Evolutionary conservation across 73 alveolate species (phyloP).

Genomic region (Tetrahymena thermophila): DNA sequence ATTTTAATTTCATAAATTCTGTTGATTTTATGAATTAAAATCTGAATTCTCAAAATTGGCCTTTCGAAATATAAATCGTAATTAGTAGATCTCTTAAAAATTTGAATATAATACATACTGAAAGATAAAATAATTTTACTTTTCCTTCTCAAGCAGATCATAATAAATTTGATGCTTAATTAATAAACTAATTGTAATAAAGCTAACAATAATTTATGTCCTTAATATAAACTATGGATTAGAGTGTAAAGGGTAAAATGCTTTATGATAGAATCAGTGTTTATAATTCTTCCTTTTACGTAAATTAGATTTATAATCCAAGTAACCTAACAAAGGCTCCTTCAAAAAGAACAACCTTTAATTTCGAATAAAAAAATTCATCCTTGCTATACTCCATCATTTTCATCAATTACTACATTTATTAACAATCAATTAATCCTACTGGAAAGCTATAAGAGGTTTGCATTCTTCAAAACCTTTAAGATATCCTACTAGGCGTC

Average conservation of each 20-base stretch:
- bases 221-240: not conserved
- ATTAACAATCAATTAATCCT: not conserved
- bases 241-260: not conserved
- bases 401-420: not conserved
- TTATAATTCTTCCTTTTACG: too few relatives aligned
- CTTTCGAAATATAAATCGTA: not conserved
- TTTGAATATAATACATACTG: not conserved
- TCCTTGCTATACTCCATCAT: not conserved
- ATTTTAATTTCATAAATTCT: not conserved
- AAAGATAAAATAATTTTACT: not conserved
- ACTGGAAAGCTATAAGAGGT: not conserved
- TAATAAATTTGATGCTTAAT: not conserved
- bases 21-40: not conserved
- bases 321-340: too few relatives aligned
- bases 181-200: not conserved
- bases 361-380: too few relatives aligned
- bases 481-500: not conserved
- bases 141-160: not conserved
- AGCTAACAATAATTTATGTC: not conserved
- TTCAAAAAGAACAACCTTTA: too few relatives aligned
- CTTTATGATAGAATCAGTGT: too few relatives aligned
- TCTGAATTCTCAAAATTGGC: not conserved
- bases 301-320: too few relatives aligned
- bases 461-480: not conserved
- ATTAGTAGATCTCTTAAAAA: not conserved